Conservation (phyloP, 2,329 filamentous ascomycete species). For the Penicillium italicum region DNA sequence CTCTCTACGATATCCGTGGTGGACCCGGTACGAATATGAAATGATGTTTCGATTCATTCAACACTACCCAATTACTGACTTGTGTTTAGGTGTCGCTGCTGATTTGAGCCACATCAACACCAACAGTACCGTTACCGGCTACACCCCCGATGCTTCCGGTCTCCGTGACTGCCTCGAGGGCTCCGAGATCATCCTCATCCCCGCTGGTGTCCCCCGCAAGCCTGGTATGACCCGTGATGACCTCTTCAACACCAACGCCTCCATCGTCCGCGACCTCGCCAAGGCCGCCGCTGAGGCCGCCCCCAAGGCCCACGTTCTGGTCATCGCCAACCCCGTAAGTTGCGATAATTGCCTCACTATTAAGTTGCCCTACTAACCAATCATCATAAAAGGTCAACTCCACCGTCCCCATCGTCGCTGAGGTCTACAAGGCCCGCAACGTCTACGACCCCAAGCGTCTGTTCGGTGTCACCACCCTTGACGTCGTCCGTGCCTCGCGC, state of each 20-base stretch:
- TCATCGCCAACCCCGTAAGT: conserved; percentile 92
- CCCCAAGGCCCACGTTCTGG: conserved; percentile 89
- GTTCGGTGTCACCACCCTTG: conserved; percentile 98
- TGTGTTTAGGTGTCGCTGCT: conserved; percentile 81
- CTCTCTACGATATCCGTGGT: conserved; percentile 95
- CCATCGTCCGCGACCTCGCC: conserved; percentile 96
- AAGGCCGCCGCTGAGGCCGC: conserved; percentile 86
- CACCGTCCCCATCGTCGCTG: conserved; percentile 93
- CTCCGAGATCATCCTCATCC: conserved; percentile 92
- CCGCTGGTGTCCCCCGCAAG: conserved; percentile 97
- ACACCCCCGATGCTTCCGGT: conserved; percentile 71
- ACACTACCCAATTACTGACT: conserved; percentile 5
- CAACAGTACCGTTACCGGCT: conserved; percentile 90
- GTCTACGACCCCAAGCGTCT: conserved; percentile 99
- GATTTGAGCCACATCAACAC: conserved; percentile 99
- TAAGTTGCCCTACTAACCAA: background rate
- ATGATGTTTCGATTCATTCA: background rate
- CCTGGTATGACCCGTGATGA: conserved; percentile 99
- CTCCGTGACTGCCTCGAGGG: conserved; percentile 77
- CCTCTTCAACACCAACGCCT: conserved; percentile 99
- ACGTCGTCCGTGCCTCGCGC: conserved; percentile 94
- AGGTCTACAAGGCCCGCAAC: conserved; percentile 90
- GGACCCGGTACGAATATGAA: conserved; percentile 68
- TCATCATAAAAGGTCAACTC: conserved; percentile 72
- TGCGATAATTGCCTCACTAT: background rate